phyloP scores from a whole-genome alignment of 345 rosid species.

The Syzygium aqueum region DNA sequence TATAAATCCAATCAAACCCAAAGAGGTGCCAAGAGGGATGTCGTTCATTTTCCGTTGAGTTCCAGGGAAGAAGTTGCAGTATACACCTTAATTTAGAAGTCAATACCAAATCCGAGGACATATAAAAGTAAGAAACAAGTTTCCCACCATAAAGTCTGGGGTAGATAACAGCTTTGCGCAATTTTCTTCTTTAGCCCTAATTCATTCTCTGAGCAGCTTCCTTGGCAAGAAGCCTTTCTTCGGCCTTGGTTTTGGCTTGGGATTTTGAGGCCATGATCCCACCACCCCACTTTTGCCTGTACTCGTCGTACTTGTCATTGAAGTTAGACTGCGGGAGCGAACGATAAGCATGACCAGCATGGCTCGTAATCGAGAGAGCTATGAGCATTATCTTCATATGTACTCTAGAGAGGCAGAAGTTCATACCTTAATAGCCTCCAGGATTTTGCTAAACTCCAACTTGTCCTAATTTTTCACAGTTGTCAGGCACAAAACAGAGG shows the following conservation, averaged over 20 bases:
- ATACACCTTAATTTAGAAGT: not conserved
- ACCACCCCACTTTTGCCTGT: conserved; percentile 75
- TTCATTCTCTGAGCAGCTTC: conserved; percentile 71
- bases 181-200: not conserved
- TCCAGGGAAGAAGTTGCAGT: not conserved
- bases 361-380: not conserved
- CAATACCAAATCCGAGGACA: not conserved
- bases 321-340: conserved; percentile 38
- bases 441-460: conserved; percentile 54
- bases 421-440: conserved; percentile 68
- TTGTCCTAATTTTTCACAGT: conserved; percentile 65
- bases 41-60: not conserved
- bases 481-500: conserved; percentile 53
- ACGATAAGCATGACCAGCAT: not conserved
- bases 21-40: not conserved
- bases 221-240: conserved; percentile 54
- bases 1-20: not conserved
- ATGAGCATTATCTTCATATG: not conserved
- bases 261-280: conserved; percentile 83
- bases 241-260: conserved; percentile 63
- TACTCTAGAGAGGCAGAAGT: not conserved
- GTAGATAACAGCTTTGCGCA: not conserved
- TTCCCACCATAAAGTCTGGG: not conserved
- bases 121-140: not conserved
- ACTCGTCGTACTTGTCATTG: conserved; percentile 56